Evolutionary conservation across 805 yeast genomes (phyloP).

Genomic region (Myxozyma udenii): DNA sequence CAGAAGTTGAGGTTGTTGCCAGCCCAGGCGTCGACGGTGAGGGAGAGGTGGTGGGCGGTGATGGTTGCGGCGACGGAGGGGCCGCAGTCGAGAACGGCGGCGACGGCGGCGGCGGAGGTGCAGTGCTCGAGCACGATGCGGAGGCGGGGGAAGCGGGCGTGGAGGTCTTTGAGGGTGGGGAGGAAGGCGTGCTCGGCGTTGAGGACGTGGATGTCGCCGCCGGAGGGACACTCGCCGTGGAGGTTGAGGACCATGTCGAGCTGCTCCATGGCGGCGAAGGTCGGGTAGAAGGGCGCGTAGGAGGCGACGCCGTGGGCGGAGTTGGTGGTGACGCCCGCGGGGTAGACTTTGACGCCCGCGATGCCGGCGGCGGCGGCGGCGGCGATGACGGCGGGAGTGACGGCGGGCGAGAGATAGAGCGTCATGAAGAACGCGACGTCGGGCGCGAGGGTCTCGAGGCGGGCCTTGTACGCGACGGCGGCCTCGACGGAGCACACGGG

Average conservation of each 20-base stretch:
- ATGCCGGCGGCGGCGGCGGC: constrained; percentile 68
- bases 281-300: constrained; percentile 81
- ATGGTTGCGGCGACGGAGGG: constrained; percentile 83
- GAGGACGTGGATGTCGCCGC: constrained; percentile 75
- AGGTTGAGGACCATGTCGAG: constrained; percentile 75
- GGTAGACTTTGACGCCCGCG: constrained; percentile 92
- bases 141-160: constrained; percentile 76
- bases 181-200: constrained; percentile 91
- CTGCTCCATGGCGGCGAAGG: constrained; percentile 83
- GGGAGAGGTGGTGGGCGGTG: constrained; percentile 89
- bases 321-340: constrained; percentile 99
- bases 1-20: constrained; percentile 94
- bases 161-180: constrained; percentile 81
- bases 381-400: constrained; percentile 82
- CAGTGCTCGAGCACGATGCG: constrained; percentile 91
- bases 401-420: constrained; percentile 69
- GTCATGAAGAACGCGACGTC: constrained; percentile 88
- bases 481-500: constrained; percentile 77
- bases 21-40: constrained; percentile 94
- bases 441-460: constrained; percentile 66
- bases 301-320: constrained; percentile 88
- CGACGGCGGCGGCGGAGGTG: constrained; percentile 85
- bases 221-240: constrained; percentile 93
- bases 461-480: constrained; percentile 65
- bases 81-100: constrained; percentile 68